phyloP scores from a whole-genome alignment of 805 yeast genomes.

The Monosporozyma aquatica region DNA sequence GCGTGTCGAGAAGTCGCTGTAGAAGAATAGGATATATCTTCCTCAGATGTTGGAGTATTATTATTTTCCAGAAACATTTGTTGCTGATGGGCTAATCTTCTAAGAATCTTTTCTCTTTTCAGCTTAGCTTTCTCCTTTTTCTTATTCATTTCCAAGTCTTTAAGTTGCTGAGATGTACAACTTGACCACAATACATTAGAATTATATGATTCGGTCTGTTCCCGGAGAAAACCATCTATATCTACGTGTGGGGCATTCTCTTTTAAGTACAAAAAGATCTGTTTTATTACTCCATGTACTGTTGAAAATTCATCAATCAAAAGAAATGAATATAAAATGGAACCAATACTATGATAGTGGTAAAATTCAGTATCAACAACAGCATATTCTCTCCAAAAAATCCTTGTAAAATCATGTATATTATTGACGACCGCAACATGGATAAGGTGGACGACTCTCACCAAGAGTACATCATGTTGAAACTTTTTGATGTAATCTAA shows the following conservation, averaged over 20 bases:
- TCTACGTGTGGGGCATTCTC: constrained; percentile 26
- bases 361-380: constrained; percentile 33
- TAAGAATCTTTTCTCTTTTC: constrained; percentile 63
- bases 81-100: constrained; percentile 74
- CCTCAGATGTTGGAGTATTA: constrained; percentile 21
- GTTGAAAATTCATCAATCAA: constrained; percentile 32
- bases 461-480: constrained; percentile 50
- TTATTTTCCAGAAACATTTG: constrained; percentile 57
- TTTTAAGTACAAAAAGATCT: constrained; percentile 36
- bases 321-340: constrained; percentile 35
- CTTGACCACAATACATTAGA: constrained; percentile 17
- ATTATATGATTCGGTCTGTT: constrained; percentile 33
- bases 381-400: constrained; percentile 31
- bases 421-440: constrained; percentile 49
- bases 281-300: constrained; percentile 48
- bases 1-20: neutral
- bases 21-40: constrained; percentile 10
- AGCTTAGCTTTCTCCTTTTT: constrained; percentile 63
- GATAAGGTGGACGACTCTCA: constrained; percentile 54
- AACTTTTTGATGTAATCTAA: constrained; percentile 32
- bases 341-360: constrained; percentile 34
- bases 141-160: constrained; percentile 39
- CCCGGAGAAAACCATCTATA: constrained; percentile 26
- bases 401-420: constrained; percentile 29
- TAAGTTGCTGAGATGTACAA: constrained; percentile 19